Conservation (phyloP, 306 rosid genomes). For the Vicia villosa region DNA sequence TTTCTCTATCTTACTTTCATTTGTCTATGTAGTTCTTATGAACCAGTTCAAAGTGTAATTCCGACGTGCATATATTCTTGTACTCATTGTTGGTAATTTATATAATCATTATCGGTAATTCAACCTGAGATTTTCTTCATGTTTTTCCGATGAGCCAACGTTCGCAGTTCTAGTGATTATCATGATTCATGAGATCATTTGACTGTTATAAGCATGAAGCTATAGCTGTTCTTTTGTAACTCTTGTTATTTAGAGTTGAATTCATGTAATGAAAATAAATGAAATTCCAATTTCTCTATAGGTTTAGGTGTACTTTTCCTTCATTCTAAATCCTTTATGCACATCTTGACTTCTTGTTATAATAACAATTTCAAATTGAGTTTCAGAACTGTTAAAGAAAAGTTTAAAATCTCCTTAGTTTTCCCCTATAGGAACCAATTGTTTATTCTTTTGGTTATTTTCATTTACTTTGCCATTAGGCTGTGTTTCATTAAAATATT, state of each 20-base stretch:
- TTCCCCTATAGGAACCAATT: constrained; percentile 6
- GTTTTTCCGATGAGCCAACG: constrained; percentile 12
- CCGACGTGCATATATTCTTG: constrained; percentile 25
- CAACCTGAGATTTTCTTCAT: constrained; percentile 16
- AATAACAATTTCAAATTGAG: constrained; percentile 28
- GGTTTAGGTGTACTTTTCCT: constrained; percentile 23
- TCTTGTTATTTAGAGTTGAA: not conserved
- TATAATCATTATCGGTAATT: constrained; percentile 8
- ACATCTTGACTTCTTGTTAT: not conserved
- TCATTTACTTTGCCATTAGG: constrained; percentile 17
- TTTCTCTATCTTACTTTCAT: constrained; percentile 29
- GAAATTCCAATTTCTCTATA: constrained; percentile 23
- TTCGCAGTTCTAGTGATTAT: constrained; percentile 21
- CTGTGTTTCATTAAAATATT: constrained; percentile 23
- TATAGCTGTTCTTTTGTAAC: constrained; percentile 16
- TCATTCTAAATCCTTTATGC: constrained; percentile 5
- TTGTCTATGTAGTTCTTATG: constrained; percentile 12
- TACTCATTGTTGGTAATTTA: constrained; percentile 16
- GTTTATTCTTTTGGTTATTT: constrained; percentile 17
- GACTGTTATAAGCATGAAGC: constrained; percentile 22
- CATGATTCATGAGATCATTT: constrained; percentile 1
- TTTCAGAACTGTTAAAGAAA: constrained; percentile 2
- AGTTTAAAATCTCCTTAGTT: not conserved
- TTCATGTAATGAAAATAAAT: constrained; percentile 23
- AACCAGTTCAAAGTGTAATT: not conserved